These are phyloP conservation scores for Acacia acuminata DNA, from an alignment of 306 rosid genomes.

Conservation along the genomic window DNA sequence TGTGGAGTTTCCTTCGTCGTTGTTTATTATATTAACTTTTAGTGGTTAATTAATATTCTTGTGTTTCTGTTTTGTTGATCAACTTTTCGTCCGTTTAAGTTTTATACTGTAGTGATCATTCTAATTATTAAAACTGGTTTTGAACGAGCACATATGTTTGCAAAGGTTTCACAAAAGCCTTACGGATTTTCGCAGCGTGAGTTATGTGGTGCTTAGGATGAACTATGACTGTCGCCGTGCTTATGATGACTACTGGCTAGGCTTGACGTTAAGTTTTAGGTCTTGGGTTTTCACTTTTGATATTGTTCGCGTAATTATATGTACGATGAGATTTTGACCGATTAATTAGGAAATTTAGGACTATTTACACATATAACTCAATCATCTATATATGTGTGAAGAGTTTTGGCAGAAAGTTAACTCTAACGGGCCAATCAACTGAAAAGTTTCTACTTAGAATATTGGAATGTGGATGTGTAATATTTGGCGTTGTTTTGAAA, in stretches of 20 bases:
- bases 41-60: slow-evolving; percentile 30
- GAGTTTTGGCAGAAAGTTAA: too few species aligned
- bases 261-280: not conserved
- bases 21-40: slow-evolving; percentile 33
- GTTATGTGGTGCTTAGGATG: not conserved
- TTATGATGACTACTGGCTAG: not conserved
- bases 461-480: too few species aligned
- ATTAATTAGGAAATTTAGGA: not conserved
- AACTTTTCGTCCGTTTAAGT: slow-evolving; percentile 16
- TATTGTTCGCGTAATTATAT: too few species aligned
- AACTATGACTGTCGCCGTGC: not conserved
- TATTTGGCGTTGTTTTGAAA: too few species aligned
- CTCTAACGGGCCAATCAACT: too few species aligned
- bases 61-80: slow-evolving; percentile 17
- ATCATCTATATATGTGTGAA: too few species aligned
- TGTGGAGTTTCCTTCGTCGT: slow-evolving; percentile 19
- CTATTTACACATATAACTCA: too few species aligned
- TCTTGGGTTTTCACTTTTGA: not conserved
- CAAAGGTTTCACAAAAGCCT: not conserved
- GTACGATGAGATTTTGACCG: not conserved
- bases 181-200: not conserved
- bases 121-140: not conserved
- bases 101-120: slow-evolving; percentile 24
- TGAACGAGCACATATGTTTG: not conserved
- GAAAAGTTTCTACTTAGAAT: too few species aligned